These are phyloP conservation scores for Mycena latifolia DNA, from an alignment of 768 basidiomycete species.

Conservation along the genomic window DNA sequence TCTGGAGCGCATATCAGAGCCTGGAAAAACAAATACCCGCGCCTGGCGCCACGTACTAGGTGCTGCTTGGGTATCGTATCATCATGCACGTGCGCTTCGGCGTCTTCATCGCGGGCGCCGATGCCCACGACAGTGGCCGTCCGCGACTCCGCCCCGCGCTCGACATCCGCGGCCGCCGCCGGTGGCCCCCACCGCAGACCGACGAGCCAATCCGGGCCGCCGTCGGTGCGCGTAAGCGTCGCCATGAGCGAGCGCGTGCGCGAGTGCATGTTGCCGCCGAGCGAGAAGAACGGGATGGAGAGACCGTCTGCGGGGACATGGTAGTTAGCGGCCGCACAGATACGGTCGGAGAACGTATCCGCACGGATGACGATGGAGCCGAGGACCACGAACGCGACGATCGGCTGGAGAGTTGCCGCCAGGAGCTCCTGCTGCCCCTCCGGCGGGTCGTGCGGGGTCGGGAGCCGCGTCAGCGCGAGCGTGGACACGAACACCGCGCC, in stretches of 20 bases:
- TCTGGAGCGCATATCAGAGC: too few relatives aligned
- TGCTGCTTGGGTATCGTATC: too few relatives aligned
- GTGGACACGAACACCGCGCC: slow-evolving; percentile 91
- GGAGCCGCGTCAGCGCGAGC: slow-evolving; percentile 73
- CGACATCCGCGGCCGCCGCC: neutral
- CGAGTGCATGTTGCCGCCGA: slow-evolving; percentile 60
- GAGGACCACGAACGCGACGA: slow-evolving; percentile 90
- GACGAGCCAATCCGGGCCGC: neutral
- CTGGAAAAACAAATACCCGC: too few relatives aligned
- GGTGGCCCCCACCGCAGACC: neutral
- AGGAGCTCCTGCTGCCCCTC: slow-evolving; percentile 78
- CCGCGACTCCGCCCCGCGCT: neutral
- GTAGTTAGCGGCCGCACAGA: too few relatives aligned
- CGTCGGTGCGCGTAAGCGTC: slow-evolving; percentile 52
- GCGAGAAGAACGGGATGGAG: slow-evolving; percentile 74
- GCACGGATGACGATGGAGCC: slow-evolving; percentile 87
- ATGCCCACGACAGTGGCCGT: neutral
- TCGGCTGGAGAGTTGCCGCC: slow-evolving; percentile 80
- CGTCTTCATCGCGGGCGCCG: neutral
- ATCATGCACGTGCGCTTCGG: neutral
- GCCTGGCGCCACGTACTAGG: too few relatives aligned
- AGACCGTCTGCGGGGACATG: slow-evolving; percentile 64
- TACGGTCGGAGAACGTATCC: slow-evolving; percentile 36
- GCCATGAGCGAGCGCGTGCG: slow-evolving; percentile 60
- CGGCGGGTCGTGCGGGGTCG: slow-evolving; percentile 70